Percentiles rank a stretch among this genome's conserved stretches.
These are phyloP conservation scores for Vanderwaltozyma yarrowii DNA, from an alignment of 805 yeast species.

Conservation along the genomic window DNA sequence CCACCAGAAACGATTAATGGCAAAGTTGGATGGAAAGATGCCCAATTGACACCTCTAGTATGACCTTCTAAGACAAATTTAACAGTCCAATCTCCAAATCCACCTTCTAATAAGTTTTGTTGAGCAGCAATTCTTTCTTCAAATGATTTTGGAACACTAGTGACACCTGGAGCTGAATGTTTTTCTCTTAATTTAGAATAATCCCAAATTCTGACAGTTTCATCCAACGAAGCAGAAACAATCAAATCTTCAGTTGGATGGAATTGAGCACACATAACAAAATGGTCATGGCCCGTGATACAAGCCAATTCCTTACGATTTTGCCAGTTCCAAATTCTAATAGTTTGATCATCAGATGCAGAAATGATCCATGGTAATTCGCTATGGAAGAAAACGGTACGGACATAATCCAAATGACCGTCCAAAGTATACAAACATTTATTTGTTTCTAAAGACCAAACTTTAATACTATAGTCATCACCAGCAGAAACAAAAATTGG, in stretches of 20 bases:
- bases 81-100: slow-evolving; percentile 92
- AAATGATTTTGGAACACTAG: slow-evolving; percentile 25
- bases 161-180: slow-evolving; percentile 70
- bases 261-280: slow-evolving; percentile 96
- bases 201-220: slow-evolving; percentile 99
- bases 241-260: slow-evolving; percentile 92
- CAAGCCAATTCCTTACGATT: slow-evolving; percentile 95
- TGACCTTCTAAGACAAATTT: slow-evolving; percentile 96
- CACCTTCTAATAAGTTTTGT: slow-evolving; percentile 76
- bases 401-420: slow-evolving; percentile 92
- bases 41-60: slow-evolving; percentile 98
- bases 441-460: slow-evolving; percentile 89
- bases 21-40: slow-evolving; percentile 91
- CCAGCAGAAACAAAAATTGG: slow-evolving; percentile 96
- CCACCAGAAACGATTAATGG: slow-evolving; percentile 93
- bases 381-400: slow-evolving; percentile 90
- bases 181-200: slow-evolving; percentile 88
- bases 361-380: slow-evolving; percentile 97
- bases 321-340: slow-evolving; percentile 99
- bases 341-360: slow-evolving; percentile 95
- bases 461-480: slow-evolving; percentile 90
- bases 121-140: slow-evolving; percentile 38
- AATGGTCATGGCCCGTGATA: slow-evolving; percentile 95
- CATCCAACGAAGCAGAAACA: slow-evolving; percentile 93
- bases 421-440: slow-evolving; percentile 83